Conservation (phyloP, 192 early-diverging fungal species). For the Backusella liffmaniae region DNA sequence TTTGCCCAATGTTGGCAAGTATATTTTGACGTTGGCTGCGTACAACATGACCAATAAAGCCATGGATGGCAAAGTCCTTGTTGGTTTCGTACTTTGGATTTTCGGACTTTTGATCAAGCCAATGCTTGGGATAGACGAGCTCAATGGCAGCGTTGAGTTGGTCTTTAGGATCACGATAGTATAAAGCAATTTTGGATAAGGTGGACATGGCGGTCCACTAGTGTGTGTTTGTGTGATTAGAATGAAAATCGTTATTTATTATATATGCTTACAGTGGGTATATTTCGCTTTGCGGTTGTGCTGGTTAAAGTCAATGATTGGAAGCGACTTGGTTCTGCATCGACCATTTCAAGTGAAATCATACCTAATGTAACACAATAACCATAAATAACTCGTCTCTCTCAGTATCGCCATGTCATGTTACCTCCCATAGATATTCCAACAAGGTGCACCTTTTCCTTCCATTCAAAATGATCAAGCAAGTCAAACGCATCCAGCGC, state of each 20-base stretch:
- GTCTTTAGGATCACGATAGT: constrained; percentile 33
- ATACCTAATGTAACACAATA: constrained; percentile 38
- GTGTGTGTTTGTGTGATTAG: neutral
- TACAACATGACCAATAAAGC: neutral
- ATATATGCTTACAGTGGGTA: constrained; percentile 32
- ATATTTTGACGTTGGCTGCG: constrained; percentile 21
- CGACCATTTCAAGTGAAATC: constrained; percentile 74
- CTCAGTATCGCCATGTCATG: neutral
- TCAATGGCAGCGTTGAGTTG: constrained; percentile 28
- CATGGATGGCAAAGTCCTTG: constrained; percentile 10
- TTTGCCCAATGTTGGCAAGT: constrained; percentile 33
- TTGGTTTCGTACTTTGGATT: constrained; percentile 22
- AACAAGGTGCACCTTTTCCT: constrained; percentile 63
- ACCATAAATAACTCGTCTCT: no score
- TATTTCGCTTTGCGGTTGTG: constrained; percentile 52
- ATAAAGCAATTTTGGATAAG: constrained; percentile 17
- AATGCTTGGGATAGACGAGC: constrained; percentile 40
- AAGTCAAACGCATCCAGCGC: constrained; percentile 70
- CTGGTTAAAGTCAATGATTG: constrained; percentile 56
- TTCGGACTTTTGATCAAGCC: constrained; percentile 37
- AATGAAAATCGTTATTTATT: neutral
- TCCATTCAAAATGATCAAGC: constrained; percentile 76
- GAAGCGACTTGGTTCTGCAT: constrained; percentile 57
- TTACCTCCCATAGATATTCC: constrained; percentile 76
- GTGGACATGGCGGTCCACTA: constrained; percentile 28